phyloP scores from a whole-genome alignment of 371 early-diverging fungal genomes.

The Chytridium lagenaria region DNA sequence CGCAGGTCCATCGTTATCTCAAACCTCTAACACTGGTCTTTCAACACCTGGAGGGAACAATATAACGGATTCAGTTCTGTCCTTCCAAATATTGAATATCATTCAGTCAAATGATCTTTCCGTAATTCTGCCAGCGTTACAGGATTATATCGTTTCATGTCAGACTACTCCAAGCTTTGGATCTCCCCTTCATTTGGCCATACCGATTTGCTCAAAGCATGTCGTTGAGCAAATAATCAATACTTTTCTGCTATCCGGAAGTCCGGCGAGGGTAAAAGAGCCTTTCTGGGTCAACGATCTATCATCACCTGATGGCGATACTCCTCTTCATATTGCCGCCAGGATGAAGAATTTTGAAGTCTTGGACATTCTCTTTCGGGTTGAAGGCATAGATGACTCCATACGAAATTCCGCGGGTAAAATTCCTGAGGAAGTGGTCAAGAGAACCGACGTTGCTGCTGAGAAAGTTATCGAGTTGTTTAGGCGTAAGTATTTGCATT shows the following conservation, averaged over 20 bases:
- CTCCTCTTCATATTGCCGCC: constrained; percentile 52
- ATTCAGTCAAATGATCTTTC: constrained; percentile 40
- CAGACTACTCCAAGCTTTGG: constrained; percentile 34
- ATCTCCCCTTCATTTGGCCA: constrained; percentile 46
- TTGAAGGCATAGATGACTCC: constrained; percentile 44
- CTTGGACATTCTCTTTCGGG: constrained; percentile 43
- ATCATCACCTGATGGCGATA: constrained; percentile 46
- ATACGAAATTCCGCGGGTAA: constrained; percentile 37
- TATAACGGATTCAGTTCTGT: constrained; percentile 41
- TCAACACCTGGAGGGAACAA: background rate
- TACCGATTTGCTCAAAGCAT: constrained; percentile 40
- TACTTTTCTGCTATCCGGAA: constrained; percentile 21
- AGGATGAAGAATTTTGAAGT: constrained; percentile 40
- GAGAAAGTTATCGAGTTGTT: constrained; percentile 35
- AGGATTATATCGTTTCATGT: constrained; percentile 9
- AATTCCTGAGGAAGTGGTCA: constrained; percentile 44
- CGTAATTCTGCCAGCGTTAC: constrained; percentile 29
- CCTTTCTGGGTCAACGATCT: constrained; percentile 40
- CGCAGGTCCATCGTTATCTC: background rate
- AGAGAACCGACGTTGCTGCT: background rate
- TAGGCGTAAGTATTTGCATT: constrained; percentile 19
- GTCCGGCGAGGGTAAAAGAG: constrained; percentile 7
- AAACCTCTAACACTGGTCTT: background rate
- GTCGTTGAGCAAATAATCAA: constrained; percentile 43
- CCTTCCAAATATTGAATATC: constrained; percentile 45